Evolutionary conservation across 768 basidiomycete genomes (phyloP), one percentile per base, ranked within the genome.

Genomic region (Chalciporus pseudorubinellus): DNA sequence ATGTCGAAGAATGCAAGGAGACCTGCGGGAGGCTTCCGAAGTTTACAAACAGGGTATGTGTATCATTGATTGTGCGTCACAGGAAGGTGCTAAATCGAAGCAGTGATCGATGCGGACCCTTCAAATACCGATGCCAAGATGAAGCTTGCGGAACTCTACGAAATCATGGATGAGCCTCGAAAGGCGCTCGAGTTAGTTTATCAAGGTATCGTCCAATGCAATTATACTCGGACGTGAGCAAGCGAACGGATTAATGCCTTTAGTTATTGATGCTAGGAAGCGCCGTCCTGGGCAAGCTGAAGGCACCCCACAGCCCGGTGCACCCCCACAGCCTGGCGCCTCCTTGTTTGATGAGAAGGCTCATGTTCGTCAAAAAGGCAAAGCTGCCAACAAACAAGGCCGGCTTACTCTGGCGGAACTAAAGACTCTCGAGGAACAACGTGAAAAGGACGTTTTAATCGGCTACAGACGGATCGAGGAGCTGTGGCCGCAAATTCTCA

Each of bases 21-120:
- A 92, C 45, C 67, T 87, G 46, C 78, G 79, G 29, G 87, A 88
- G 38, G 92, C 95, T 0, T 81, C 83, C 1, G 85, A 93, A 53
- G 83, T 93, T 9, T 90, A 95, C 59, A 82, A 90, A 70, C 83
- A 87, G 64, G 82, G 93, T 92, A 46, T 21, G 79, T 45, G 4
- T 11, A 12, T 33, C 16, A 5, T 14, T 2, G 38, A 6, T 40
- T 6, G 24, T 11, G n/a, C 24, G 11, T n/a, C 12, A n/a, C 24
- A 45, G n/a, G 31, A 44, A 44, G 28, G 24, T 8, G 11, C 18
- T 12, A 34, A 47, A 6, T 10, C 20, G 42, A 6, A 24, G 26
- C 57, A 95, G 94, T 95, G 26, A 75, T 87, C 16, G 74, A 78
- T 4, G 81, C 81, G 1, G 89, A 94, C 64, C 85, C 91, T 0